Base-by-base conservation (phyloP, 768 basidiomycete species). In the Boletus pseudo-olivaceus region DNA sequence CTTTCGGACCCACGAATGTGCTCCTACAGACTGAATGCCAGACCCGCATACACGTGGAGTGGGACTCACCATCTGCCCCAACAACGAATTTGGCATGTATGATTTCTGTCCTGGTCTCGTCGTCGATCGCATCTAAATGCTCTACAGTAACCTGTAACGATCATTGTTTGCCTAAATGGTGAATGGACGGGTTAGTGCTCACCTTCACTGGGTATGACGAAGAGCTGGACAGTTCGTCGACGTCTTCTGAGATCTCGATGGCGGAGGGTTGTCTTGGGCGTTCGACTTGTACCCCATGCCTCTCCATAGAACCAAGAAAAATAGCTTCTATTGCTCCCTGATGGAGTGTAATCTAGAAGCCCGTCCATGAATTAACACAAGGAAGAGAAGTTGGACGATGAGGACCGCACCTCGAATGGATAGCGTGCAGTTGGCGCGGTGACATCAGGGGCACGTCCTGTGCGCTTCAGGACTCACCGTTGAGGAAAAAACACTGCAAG, bases 401-500 rank as follows among this genome's bases (percentile, higher is more conserved):
- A 34, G 29, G n/a, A 41, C 27, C 56, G 50, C 54, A 83, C 88
- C 73, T 87, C 85, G 55, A 87, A 90, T 11, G 86, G 87, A 68
- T 79, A 90, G 19, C 87, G 78, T 2, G 87, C 86, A 23, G 78
- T 78, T 3, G 81, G 73, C 1, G 83, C 82, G 6, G 78, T 80
- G 26, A 89, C 76, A 62, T 87, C 84, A 15, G 84, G 74, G 1
- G 78, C 79, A 15, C 85, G 80, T 41, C 83, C 81, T 8, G 82
- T 83, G 17, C 84, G 75, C 86, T 89, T 60, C 0, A 29, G 34
- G 26, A 51, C 30, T 20, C 53, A 20, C 7, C 43, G n/a, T 27
- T 53, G 26, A 59, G 47, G 42, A 19, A 41, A 45, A 43, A 33
- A 30, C 11, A 27, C 12, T 11, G 4, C 19, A 47, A 17, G 19